Base-by-base conservation (phyloP, 202 grass and related monocot genomes). In the Setaria italica region DNA sequence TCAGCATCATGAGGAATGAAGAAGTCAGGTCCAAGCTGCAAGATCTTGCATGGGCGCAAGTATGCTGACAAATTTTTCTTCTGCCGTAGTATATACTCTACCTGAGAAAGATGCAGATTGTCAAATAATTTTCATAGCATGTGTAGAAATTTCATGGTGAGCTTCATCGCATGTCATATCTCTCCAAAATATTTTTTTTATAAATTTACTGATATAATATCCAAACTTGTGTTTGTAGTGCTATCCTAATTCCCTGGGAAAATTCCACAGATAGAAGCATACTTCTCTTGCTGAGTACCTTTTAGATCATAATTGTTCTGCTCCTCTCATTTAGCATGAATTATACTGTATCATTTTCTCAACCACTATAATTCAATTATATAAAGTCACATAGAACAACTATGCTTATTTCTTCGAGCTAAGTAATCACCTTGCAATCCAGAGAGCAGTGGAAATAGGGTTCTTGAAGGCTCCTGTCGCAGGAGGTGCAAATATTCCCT, bases 11-110 rank as follows among this genome's bases (percentile, higher is more conserved):
- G 89, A 78, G 95, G 95, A 84, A 97, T 92, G 95, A 97, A 95
- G 87, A 95, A 97, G 58, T 97, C 95, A 65, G 95, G 95, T n/a
- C 95, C 91, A 82, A 97, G 90, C 88, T 97, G 92, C 86, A 97
- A 90, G 32, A 30, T 91, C 80, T 95, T 95, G 87, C 95, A 97
- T 78, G 91, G 89, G 45, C 91, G 90, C 89, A 97, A 80, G 79
- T 95, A 97, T 33, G 80, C 73, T 45, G 89, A 89, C 67, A 97
- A 79, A 34, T 93, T 86, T 72, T 92, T 93, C 85, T 90, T 92
- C 81, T 93, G 87, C 39, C 80, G 76, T 85, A 97, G 57, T 88
- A 97, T 92, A 49, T 92, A 95, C 54, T 97, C 92, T 63, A 97
- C 95, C 95, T 97, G 82, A 80, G 73, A 92, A 81, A 48, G 42